Conservation (phyloP, 2,329 filamentous ascomycete species). For the Acephala macrosclerotiorum region DNA sequence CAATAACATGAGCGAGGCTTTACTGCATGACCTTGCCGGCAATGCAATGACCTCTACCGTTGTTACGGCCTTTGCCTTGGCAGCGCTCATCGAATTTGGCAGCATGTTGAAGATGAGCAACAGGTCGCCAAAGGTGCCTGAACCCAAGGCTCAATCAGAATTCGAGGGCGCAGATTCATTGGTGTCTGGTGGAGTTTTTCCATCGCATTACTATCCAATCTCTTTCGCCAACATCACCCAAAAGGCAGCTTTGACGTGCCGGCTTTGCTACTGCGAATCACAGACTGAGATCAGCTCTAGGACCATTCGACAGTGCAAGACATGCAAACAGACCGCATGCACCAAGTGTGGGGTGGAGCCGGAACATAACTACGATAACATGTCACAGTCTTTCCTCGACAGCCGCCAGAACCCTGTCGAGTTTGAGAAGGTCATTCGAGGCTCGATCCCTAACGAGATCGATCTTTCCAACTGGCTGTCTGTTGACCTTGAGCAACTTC, state of each 20-base stretch:
- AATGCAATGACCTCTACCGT: constrained; percentile 84
- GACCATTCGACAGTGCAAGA: constrained; percentile 54
- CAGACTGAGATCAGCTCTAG: constrained; percentile 47
- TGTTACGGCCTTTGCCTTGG: constrained; percentile 67
- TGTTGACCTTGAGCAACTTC: constrained; percentile 11
- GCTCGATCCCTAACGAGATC: constrained; percentile 51
- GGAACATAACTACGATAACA: constrained; percentile 42
- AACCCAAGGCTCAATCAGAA: neutral
- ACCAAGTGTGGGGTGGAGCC: constrained; percentile 61
- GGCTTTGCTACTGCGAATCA: constrained; percentile 66
- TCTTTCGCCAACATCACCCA: constrained; percentile 27
- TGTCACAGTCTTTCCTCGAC: neutral
- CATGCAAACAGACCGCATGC: constrained; percentile 64
- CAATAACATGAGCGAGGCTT: constrained; percentile 64
- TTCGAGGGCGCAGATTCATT: constrained; percentile 9
- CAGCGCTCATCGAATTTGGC: constrained; percentile 56
- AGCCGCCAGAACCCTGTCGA: constrained; percentile 48
- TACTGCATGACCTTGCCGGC: constrained; percentile 75
- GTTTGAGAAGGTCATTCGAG: constrained; percentile 53
- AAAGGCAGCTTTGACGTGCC: constrained; percentile 45
- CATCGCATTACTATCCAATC: constrained; percentile 20
- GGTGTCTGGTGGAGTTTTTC: neutral
- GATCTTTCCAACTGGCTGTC: constrained; percentile 33
- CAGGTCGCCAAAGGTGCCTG: neutral
- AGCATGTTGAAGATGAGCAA: constrained; percentile 15